These are phyloP conservation scores for Xanthoconium stramineum DNA, from an alignment of 768 basidiomycete genomes.

Conservation along the genomic window DNA sequence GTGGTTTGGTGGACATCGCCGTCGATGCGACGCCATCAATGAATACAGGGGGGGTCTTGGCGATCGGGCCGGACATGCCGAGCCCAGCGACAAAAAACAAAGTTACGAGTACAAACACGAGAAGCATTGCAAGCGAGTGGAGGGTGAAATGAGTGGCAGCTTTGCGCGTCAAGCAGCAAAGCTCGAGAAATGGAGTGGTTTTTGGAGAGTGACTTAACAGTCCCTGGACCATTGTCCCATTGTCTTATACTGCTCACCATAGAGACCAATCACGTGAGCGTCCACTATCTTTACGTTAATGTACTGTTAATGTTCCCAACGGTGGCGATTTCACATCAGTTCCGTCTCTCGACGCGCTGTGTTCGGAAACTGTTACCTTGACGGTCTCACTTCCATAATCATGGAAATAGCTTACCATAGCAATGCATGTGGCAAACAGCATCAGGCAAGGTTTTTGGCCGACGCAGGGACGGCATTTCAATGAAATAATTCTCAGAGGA, in stretches of 20 bases:
- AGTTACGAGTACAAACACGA: conserved; percentile 10
- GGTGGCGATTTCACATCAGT: too few species aligned
- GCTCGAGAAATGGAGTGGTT: neutral
- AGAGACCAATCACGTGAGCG: conserved; percentile 5
- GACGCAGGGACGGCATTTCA: too few species aligned
- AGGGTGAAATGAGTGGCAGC: conserved; percentile 15
- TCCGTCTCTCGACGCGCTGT: too few species aligned
- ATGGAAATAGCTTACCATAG: too few species aligned
- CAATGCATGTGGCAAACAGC: too few species aligned
- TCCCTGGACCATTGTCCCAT: neutral
- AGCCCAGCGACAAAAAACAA: conserved; percentile 8
- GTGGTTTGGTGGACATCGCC: neutral
- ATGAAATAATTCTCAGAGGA: too few species aligned
- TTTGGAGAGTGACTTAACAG: neutral
- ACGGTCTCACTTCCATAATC: too few species aligned
- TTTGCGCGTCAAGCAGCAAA: conserved; percentile 16
- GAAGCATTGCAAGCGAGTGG: conserved; percentile 19
- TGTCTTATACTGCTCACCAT: conserved; percentile 11
- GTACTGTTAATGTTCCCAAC: too few species aligned
- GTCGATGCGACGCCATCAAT: neutral
- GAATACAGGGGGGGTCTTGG: neutral
- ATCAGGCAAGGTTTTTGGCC: too few species aligned
- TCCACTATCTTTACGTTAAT: too few species aligned
- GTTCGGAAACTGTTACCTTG: too few species aligned
- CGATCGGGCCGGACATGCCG: conserved; percentile 15